Evolutionary conservation across 202 grass and related monocot genomes (phyloP), one percentile per base, ranked within the genome.

Genomic region (Cymbopogon flexuosus): DNA sequence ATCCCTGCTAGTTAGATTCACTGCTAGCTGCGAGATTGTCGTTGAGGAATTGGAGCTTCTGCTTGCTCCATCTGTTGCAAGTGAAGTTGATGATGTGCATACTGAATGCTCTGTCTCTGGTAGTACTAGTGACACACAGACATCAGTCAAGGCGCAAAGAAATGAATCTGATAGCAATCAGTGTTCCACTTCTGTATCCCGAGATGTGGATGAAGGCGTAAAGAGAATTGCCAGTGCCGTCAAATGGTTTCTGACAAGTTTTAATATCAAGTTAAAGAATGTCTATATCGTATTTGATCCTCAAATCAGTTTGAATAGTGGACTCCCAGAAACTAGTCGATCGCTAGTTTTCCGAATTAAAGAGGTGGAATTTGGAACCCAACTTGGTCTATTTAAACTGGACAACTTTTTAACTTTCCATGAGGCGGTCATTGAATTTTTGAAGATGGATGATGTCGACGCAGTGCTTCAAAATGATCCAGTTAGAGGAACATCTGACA

Each of bases 171-270:
- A 73, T 56, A 76, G 79, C 52, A 74, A 83, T 37, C 85, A 88
- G 67, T 81, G 88, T 77, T 80, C 87, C 57, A 86, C 60, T 62
- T 76, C 83, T 82, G 78, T 73, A 65, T 90, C 92, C 75, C 84
- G 78, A 87, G 90, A 93, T 84, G 92, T 99, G 22, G 90, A 99
- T 81, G 92, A 95, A 83, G 96, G 96, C 19, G 96, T 99, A 31
- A 95, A 99, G 80, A 93, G 75, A 80, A 99, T 99, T 75, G 96
- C 96, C 70, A 90, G 81, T 77, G 88, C 85, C 21, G 96, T 99
- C 60, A 99, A 89, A 85, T 88, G 83, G 84, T 99, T 99, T 40
- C 83, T 99, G 54, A 93, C 92, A 49, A 95, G 88, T 72, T 99
- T 99, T 82, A 86, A 93, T 73, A 79, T 99, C 72, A 93, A 84